phyloP scores from a whole-genome alignment of 345 rosid species.

The Salix dunnii region DNA sequence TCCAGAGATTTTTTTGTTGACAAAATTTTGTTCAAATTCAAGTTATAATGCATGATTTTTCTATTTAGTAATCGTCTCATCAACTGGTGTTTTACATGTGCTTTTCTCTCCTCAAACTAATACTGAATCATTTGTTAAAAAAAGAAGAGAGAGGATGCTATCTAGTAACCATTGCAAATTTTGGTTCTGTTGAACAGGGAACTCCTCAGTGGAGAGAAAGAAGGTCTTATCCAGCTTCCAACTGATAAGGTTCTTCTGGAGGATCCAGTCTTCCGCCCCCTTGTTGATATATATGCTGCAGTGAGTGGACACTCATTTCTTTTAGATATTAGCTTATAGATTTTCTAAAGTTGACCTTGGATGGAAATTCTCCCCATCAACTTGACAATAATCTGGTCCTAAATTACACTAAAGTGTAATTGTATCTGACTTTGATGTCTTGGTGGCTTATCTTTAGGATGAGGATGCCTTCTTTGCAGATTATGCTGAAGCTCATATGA shows the following conservation, averaged over 20 bases:
- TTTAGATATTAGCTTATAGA: background rate
- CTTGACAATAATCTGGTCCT: background rate
- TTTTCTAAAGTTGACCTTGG: background rate
- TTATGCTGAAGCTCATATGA: slow-evolving; percentile 27
- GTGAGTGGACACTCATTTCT: background rate
- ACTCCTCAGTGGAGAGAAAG: slow-evolving; percentile 23
- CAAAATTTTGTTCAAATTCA: background rate
- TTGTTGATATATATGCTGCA: slow-evolving; percentile 24
- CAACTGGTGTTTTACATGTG: background rate
- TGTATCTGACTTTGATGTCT: background rate
- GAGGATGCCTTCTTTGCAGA: slow-evolving; percentile 29
- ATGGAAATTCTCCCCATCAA: background rate
- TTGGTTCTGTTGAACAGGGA: slow-evolving; percentile 10
- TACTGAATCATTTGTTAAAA: background rate
- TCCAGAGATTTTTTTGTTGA: background rate
- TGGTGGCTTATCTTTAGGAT: slow-evolving; percentile 1
- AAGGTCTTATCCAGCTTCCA: slow-evolving; percentile 21
- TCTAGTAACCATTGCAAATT: background rate
- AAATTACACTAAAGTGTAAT: background rate
- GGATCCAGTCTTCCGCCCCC: slow-evolving; percentile 19
- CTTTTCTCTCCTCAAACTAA: background rate
- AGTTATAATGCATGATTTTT: background rate
- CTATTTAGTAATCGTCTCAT: background rate
- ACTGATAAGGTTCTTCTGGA: slow-evolving; percentile 22
- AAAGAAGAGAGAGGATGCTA: background rate